Evolutionary conservation across 345 rosid species (phyloP), one percentile per base, ranked within the genome.

Genomic region (Eutrema japonicum): DNA sequence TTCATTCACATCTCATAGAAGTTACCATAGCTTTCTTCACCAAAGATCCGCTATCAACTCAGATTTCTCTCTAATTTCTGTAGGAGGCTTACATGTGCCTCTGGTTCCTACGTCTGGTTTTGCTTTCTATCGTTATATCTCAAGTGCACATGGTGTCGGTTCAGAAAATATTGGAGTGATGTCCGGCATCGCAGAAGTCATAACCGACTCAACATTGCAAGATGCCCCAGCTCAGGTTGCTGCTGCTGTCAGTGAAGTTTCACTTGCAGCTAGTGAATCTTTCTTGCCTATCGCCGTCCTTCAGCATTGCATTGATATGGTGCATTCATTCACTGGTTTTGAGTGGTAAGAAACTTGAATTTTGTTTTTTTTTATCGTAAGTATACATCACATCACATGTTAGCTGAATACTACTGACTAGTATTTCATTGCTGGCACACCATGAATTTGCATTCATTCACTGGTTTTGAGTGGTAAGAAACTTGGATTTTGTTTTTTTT

Each of bases 181-280:
- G 8, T 65, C 74, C 1, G 88, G 86, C n/a, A 80, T 84, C 26
- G 85, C 88, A 1, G 86, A 73, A 49, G 86, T 79, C 59, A 75
- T 91, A 7, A 81, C 75, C 3, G 87, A 86, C n/a, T 56, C 85
- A 6, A 64, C 91, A 4, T 62, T 78, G 33, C 85, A 86, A 51
- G 86, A 81, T 50, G 83, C 70, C 47, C 79, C 83, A 48, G 63
- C 87, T 45, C 89, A 84, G 77, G 82, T 77, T 32, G 83, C 80
- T 26, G 83, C 85, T 6, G 84, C 76, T 27, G 70, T 68, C 37
- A 89, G 79, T 73, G 96, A 91, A 78, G 97, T 91, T 68, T 81
- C 97, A 18, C 10, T 82, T 66, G 96, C 96, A 18, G 90, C 96
- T 79, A 83, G 82, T 4, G 97, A 87, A 78, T 86, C 87, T 47